Evolutionary conservation across 192 early-diverging fungal species (phyloP), one percentile per base, ranked within the genome.

Genomic region (Glomus cerebriforme): DNA sequence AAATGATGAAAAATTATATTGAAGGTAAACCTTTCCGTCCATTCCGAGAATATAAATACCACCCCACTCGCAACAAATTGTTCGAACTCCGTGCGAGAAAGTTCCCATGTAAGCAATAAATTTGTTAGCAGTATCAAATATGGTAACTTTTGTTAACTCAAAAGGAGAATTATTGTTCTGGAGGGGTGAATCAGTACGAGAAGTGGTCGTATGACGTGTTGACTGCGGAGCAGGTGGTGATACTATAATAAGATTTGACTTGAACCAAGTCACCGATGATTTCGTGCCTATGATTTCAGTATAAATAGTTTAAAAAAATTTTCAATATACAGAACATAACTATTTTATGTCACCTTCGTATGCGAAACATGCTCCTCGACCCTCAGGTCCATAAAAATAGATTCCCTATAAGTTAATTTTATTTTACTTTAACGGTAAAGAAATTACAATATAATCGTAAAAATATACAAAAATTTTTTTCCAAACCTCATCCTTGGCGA

Each of bases 81-180:
- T 89, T 58, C 91, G 86, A 24, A 92, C 87, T 10, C 90, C 92
- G 4, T 89, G 90, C 0, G 89, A 81, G 63, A 98, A 96, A 17
- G 88, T 90, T 27, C 93, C 95, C 4, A 89, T 86, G 63, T 93
- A 98, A 2, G 97, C 96, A 7, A 96, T 92, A 79, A 95, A 95
- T 81, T 97, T 99, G 87, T 95, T 96, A 31, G 88, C 90, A 1
- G 96, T 92, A 74, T 99, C 97, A 72, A 97, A 95, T 27, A 99
- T 90, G 3, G 94, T 93, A 39, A 96, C 69, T 39, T 83, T 85
- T 15, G 88, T 88, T 7, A 86, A 78, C 31, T 89, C 89, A 34
- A 81, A 87, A 19, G 85, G 83, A 8, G 65, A 26, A 26, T 49
- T 27, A 79, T 5, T 83, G 62, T 6, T 81, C 49, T 1, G 76